Percentiles rank a stretch among this genome's conserved stretches.
Conservation (phyloP, 225 moss, liverwort and hornwort genomes). For the Straminergon stramineum region DNA sequence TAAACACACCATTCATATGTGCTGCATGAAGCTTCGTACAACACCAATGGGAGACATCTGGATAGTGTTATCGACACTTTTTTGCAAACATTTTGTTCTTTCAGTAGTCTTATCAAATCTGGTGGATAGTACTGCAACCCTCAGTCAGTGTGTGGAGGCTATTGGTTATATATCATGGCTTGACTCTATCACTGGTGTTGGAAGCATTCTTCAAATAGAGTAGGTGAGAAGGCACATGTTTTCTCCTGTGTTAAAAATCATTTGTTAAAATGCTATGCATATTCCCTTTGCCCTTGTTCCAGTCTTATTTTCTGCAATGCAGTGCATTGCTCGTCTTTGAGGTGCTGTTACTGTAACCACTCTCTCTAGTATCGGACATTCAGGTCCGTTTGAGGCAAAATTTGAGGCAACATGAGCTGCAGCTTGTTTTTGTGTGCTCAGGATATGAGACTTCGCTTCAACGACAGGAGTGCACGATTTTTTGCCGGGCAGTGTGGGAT, state of each 20-base stretch:
- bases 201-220: background rate
- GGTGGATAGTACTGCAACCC: background rate
- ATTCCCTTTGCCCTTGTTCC: background rate
- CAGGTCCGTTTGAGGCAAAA: background rate
- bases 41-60: constrained; percentile 1
- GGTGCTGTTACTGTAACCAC: background rate
- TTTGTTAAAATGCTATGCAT: background rate
- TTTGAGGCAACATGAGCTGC: background rate
- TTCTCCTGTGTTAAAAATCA: background rate
- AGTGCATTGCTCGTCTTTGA: background rate
- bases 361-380: background rate
- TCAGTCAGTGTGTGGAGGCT: background rate
- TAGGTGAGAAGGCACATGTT: background rate
- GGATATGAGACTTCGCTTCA: background rate
- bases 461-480: background rate
- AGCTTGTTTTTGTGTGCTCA: background rate
- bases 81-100: constrained; percentile 11
- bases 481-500: background rate
- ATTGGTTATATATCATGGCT: background rate
- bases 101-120: background rate
- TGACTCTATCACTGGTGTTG: background rate
- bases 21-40: background rate
- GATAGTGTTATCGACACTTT: constrained; percentile 11
- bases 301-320: background rate
- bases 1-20: background rate